These are phyloP conservation scores for Diaporthe sp. DNA, from an alignment of 2,329 filamentous ascomycete genomes.

Conservation along the genomic window DNA sequence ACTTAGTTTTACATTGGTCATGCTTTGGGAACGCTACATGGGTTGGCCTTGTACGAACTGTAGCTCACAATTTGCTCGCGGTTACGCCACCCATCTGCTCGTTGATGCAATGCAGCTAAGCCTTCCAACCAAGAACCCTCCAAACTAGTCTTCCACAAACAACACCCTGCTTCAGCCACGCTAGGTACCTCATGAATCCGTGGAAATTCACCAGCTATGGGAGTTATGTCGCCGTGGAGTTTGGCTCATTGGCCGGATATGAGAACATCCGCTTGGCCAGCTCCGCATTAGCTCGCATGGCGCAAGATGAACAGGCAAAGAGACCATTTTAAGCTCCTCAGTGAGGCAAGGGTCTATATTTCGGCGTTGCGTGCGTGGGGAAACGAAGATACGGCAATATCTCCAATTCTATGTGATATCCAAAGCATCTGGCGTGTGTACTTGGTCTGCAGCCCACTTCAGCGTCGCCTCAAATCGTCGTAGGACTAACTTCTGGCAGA, in stretches of 20 bases:
- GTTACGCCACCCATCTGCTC: conserved; percentile 1
- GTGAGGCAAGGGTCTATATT: neutral
- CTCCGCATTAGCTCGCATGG: conserved; percentile 3
- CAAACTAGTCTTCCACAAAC: neutral
- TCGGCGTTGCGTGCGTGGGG: too few species aligned
- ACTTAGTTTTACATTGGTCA: neutral
- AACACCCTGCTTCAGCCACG: neutral
- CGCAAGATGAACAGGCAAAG: conserved; percentile 1
- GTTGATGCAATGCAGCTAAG: conserved; percentile 13
- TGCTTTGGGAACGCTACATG: neutral
- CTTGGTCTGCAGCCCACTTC: neutral
- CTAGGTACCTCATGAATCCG: neutral
- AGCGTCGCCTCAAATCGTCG: neutral
- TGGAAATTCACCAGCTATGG: neutral
- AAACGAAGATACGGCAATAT: neutral
- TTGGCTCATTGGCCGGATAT: neutral
- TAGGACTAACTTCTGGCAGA: too few species aligned
- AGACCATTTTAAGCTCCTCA: conserved; percentile 18
- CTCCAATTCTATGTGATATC: too few species aligned
- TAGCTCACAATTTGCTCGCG: conserved; percentile 13
- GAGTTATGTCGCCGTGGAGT: neutral
- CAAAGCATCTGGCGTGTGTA: neutral
- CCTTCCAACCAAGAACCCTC: neutral
- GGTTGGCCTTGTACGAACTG: neutral
- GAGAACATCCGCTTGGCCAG: neutral